phyloP scores from a whole-genome alignment of 345 rosid species.

The Ceriops decandra region DNA sequence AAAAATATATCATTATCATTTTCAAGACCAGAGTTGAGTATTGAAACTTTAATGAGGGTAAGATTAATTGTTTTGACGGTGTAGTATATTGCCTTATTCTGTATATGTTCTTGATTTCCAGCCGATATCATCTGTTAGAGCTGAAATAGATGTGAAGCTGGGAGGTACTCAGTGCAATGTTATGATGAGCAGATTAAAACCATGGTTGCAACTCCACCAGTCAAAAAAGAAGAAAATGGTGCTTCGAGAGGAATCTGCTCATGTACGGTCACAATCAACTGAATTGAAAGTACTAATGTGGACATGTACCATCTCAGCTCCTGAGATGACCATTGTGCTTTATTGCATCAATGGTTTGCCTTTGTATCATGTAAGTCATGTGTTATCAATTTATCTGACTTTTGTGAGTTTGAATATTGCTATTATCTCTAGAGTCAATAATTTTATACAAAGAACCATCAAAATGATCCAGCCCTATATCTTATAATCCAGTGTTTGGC shows the following conservation, averaged over 20 bases:
- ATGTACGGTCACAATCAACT: slow-evolving; percentile 42
- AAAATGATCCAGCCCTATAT: too few relatives aligned
- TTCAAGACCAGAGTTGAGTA: background rate
- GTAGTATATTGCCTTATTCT: slow-evolving; percentile 3
- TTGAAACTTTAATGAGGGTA: background rate
- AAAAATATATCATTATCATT: too few relatives aligned
- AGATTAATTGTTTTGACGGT: background rate
- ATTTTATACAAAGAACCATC: too few relatives aligned
- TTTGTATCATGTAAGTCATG: slow-evolving; percentile 79
- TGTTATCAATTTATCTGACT: background rate
- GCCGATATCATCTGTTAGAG: slow-evolving; percentile 73
- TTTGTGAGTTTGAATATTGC: too few relatives aligned
- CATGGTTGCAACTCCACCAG: slow-evolving; percentile 72
- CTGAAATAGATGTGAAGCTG: slow-evolving; percentile 91
- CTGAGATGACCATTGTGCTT: slow-evolving; percentile 83
- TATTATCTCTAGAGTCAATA: too few relatives aligned
- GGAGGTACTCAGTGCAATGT: slow-evolving; percentile 87
- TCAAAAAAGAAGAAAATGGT: slow-evolving; percentile 61
- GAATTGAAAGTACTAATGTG: slow-evolving; percentile 68
- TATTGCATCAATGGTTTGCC: slow-evolving; percentile 55
- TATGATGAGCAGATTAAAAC: slow-evolving; percentile 64
- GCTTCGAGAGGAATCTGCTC: slow-evolving; percentile 51
- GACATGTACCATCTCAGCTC: slow-evolving; percentile 95
- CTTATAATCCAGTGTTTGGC: too few relatives aligned
- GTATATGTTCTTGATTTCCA: slow-evolving; percentile 37